Conservation (phyloP, 2,329 filamentous ascomycete species). For the Colletotrichum ledebouriae region DNA sequence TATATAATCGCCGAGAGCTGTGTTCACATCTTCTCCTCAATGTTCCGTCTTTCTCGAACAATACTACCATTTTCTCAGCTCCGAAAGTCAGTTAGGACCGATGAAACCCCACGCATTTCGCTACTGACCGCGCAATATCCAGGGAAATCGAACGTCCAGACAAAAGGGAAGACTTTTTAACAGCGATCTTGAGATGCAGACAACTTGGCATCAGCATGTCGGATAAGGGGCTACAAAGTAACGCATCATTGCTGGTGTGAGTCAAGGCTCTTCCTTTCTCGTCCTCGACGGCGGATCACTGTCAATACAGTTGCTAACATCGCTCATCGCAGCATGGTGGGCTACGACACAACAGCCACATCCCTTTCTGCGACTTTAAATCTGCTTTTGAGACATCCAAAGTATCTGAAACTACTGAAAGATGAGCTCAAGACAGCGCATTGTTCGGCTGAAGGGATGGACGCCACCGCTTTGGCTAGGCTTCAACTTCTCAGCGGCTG, state of each 20-base stretch:
- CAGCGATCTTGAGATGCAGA: constrained; percentile 24
- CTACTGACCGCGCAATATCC: too few species aligned
- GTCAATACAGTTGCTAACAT: too few species aligned
- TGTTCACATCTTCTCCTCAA: constrained; percentile 1
- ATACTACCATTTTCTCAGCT: constrained; percentile 9
- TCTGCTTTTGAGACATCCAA: constrained; percentile 39
- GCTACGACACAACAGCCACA: constrained; percentile 45
- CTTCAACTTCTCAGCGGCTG: constrained; percentile 54
- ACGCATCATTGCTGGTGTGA: constrained; percentile 24
- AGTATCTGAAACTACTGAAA: constrained; percentile 47
- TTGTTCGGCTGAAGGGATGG: constrained; percentile 43
- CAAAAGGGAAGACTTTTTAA: constrained; percentile 15
- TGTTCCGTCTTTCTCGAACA: constrained; percentile 23
- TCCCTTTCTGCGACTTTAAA: constrained; percentile 31
- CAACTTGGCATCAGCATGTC: constrained; percentile 21
- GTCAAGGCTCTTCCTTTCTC: background rate
- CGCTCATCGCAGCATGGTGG: constrained; percentile 38
- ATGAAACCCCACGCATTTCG: too few species aligned
- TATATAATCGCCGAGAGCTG: background rate
- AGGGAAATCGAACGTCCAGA: constrained; percentile 3
- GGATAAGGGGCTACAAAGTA: constrained; percentile 21
- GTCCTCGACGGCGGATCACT: too few species aligned
- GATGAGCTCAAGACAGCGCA: constrained; percentile 54
- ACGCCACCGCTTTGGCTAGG: constrained; percentile 44
- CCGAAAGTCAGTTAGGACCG: constrained; percentile 8